A percentile compares a stretch with the other conserved stretches of the same genome.
Evolutionary conservation across 768 basidiomycete genomes (phyloP).

Genomic region (Mycena chlorophos): DNA sequence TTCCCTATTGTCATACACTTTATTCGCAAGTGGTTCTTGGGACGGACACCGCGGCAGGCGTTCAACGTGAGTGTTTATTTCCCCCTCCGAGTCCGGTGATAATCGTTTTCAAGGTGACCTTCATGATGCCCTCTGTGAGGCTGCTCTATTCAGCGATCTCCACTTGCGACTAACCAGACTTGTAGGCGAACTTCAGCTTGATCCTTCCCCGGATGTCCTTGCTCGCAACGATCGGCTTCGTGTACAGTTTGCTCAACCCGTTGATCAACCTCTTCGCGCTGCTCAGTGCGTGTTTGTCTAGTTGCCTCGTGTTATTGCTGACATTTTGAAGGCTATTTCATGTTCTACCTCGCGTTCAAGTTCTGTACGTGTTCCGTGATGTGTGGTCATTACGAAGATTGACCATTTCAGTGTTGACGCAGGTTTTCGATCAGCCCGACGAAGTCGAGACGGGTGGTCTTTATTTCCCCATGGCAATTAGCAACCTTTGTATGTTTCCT

Average conservation of each 20-base stretch:
- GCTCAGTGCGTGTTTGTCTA: constrained; percentile 40
- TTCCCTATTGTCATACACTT: constrained; percentile 57
- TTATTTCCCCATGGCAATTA: constrained; percentile 48
- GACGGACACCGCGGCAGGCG: constrained; percentile 66
- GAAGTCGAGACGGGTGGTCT: constrained; percentile 49
- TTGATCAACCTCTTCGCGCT: constrained; percentile 65
- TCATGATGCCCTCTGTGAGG: constrained; percentile 48
- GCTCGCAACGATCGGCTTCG: constrained; percentile 52
- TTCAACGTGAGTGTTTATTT: constrained; percentile 34
- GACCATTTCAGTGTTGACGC: constrained; percentile 40
- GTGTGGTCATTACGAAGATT: not conserved
- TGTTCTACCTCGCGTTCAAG: constrained; percentile 64
- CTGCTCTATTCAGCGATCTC: not conserved
- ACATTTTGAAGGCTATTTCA: constrained; percentile 41
- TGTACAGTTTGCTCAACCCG: constrained; percentile 65
- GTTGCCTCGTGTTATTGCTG: not conserved
- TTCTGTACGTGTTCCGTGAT: constrained; percentile 39
- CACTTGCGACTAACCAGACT: not conserved
- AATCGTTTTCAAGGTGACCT: constrained; percentile 39
- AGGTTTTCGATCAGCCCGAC: constrained; percentile 55
- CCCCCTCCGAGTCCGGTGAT: not conserved
- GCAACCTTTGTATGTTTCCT: constrained; percentile 46
- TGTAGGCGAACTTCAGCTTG: constrained; percentile 50
- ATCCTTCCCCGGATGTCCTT: constrained; percentile 52
- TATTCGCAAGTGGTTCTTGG: constrained; percentile 63